Evolutionary conservation across 768 basidiomycete species (phyloP), one percentile per base, ranked within the genome.

Genomic region (Tulasnella sp.): DNA sequence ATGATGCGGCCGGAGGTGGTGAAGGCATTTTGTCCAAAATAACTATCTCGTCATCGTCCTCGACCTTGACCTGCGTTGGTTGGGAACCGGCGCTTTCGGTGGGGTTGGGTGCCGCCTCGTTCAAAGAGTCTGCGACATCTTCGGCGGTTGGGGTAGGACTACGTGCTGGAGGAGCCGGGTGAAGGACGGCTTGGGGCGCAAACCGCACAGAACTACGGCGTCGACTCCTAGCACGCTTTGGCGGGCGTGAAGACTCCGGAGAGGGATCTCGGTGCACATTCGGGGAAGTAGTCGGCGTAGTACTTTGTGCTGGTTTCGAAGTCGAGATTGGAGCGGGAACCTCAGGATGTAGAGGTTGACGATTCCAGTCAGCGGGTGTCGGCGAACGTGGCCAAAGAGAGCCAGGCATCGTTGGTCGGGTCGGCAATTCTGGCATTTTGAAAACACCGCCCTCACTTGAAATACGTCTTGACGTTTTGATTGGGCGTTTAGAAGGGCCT

Each of bases 31-130:
- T 67, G 40, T 67, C 67, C 47, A 70, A 32, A 6, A 70, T 52
- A 44, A 70, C n/a, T 35, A 70, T 70, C 32, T 70, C 69, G 35
- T 70, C 69, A 5, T 70, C 69, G 12, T 70, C 59, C 37, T 70
- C 69, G 3, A 70, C 44, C 35, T 70, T 70, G 34, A 70, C 35
- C 3, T 17, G 39, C 17, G n/a, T 42, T 36, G 40, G 11, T 35
- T 12, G 16, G 19, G 36, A 19, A 12, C 17, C 41, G 17, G 37
- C 41, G n/a, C 9, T 34, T 19, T 47, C 69, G 14, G n/a, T 7
- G n/a, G 12, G 19, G 22, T 8, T 11, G 2, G 19, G 52, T 22
- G 32, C 69, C 14, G n/a, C 9, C 17, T 70, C 69, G 16, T 42
- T 17, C n/a, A 19, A 11, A 70, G 67, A 17, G 3, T 5, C 44